These are phyloP conservation scores for Amaranthus palmeri DNA, from an alignment of 148 eudicot species.

Conservation along the genomic window DNA sequence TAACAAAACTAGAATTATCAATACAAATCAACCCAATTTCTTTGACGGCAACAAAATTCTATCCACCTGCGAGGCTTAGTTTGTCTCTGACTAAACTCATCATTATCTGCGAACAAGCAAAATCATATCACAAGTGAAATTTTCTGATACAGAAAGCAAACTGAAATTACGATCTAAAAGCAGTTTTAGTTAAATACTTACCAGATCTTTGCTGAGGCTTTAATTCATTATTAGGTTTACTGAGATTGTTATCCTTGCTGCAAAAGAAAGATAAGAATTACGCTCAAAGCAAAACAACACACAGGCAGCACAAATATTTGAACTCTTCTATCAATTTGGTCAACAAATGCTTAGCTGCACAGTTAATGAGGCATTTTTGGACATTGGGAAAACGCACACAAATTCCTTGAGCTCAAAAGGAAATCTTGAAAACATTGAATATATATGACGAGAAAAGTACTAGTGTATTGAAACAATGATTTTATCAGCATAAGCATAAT, in stretches of 20 bases:
- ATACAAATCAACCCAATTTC: background rate
- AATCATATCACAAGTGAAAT: constrained; percentile 11
- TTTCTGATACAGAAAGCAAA: background rate
- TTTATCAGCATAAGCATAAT: background rate
- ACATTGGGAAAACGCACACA: background rate
- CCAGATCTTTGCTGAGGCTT: constrained; percentile 67
- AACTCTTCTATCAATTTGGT: background rate
- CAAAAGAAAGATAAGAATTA: constrained; percentile 25
- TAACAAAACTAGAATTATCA: background rate
- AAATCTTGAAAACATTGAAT: background rate
- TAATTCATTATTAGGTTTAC: constrained; percentile 41
- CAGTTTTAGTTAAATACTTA: constrained; percentile 22
- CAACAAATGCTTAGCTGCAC: background rate
- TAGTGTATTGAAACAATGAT: no score
- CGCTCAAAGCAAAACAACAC: background rate
- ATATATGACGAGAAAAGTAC: background rate
- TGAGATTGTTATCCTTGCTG: constrained; percentile 65
- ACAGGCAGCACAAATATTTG: background rate
- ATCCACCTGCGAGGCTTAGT: constrained; percentile 81
- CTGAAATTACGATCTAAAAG: constrained; percentile 3
- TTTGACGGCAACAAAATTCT: background rate
- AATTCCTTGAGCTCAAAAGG: background rate
- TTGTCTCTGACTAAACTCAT: constrained; percentile 72
- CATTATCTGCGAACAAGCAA: constrained; percentile 46
- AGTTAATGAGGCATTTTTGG: background rate